phyloP scores from a whole-genome alignment of 345 rosid species.

The Euphorbia peplus region DNA sequence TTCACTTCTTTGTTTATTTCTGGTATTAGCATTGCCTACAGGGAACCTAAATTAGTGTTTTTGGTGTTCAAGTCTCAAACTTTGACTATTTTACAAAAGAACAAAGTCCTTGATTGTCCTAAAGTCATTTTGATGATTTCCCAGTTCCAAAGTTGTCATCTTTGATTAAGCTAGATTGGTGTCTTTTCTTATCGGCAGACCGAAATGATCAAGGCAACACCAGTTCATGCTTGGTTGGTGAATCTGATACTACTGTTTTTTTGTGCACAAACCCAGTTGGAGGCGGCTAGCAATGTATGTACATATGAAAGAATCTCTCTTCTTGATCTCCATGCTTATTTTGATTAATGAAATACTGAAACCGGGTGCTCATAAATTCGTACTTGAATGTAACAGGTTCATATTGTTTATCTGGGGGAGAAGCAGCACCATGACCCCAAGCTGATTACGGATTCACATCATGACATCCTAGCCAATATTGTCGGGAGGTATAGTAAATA shows the following conservation, averaged over 20 bases:
- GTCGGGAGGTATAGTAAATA: constrained; percentile 49
- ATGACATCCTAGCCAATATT: constrained; percentile 51
- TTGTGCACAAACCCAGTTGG: constrained; percentile 15
- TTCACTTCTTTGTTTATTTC: neutral
- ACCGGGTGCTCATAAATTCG: neutral
- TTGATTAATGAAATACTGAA: too few relatives aligned
- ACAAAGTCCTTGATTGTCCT: neutral
- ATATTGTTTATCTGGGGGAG: constrained; percentile 61
- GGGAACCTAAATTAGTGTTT: neutral
- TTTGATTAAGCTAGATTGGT: neutral
- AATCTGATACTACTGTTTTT: constrained; percentile 16
- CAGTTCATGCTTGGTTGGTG: constrained; percentile 8
- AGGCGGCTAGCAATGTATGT: constrained; percentile 25
- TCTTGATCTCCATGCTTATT: neutral
- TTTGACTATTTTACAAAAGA: neutral
- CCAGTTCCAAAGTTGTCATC: constrained; percentile 4
- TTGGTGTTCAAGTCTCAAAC: neutral
- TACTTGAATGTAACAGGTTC: constrained; percentile 38
- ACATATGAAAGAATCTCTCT: neutral
- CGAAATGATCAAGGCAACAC: constrained; percentile 16
- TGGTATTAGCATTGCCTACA: constrained; percentile 4
- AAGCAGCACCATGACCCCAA: constrained; percentile 43
- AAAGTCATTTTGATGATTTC: neutral
- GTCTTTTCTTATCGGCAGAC: neutral
- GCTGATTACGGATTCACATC: constrained; percentile 47